Evolutionary conservation across 257 asterid species (phyloP).

Genomic region (Cordia subcordata): DNA sequence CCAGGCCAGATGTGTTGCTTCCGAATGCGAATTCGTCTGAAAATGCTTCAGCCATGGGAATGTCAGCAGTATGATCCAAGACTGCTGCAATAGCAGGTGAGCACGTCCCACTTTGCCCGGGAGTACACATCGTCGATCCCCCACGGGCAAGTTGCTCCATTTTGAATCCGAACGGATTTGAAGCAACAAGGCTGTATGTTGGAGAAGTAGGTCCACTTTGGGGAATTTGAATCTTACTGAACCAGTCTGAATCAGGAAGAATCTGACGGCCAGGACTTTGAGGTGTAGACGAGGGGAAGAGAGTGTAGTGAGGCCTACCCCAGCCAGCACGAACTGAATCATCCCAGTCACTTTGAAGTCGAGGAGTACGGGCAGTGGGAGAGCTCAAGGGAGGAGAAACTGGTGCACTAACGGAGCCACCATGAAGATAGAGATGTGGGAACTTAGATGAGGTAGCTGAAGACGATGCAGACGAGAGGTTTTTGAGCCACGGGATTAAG

Average conservation of each 20-base stretch:
- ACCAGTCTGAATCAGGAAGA: constrained; percentile 30
- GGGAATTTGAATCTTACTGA: constrained; percentile 21
- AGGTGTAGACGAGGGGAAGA: constrained; percentile 46
- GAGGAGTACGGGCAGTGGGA: constrained; percentile 53
- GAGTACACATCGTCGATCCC: constrained; percentile 54
- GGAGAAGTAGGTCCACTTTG: constrained; percentile 57
- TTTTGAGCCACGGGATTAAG: constrained; percentile 74
- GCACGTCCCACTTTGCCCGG: constrained; percentile 69
- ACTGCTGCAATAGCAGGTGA: constrained; percentile 57
- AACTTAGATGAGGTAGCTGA: constrained; percentile 40
- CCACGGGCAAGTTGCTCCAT: constrained; percentile 26
- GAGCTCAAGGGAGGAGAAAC: constrained; percentile 75
- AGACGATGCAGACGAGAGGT: constrained; percentile 51
- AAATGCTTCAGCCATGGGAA: constrained; percentile 54
- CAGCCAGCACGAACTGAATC: constrained; percentile 28
- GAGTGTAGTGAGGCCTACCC: constrained; percentile 42
- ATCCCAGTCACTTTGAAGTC: constrained; percentile 28
- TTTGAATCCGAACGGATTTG: constrained; percentile 62
- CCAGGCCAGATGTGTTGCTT: constrained; percentile 30
- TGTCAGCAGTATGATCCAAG: constrained; percentile 34
- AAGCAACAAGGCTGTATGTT: constrained; percentile 64
- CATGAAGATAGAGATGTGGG: constrained; percentile 33
- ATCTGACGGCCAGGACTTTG: constrained; percentile 43
- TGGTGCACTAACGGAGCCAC: constrained; percentile 73
- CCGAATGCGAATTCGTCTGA: constrained; percentile 52